Evolutionary conservation across 148 eudicot genomes (phyloP).

Genomic region (Persicaria tinctoria): DNA sequence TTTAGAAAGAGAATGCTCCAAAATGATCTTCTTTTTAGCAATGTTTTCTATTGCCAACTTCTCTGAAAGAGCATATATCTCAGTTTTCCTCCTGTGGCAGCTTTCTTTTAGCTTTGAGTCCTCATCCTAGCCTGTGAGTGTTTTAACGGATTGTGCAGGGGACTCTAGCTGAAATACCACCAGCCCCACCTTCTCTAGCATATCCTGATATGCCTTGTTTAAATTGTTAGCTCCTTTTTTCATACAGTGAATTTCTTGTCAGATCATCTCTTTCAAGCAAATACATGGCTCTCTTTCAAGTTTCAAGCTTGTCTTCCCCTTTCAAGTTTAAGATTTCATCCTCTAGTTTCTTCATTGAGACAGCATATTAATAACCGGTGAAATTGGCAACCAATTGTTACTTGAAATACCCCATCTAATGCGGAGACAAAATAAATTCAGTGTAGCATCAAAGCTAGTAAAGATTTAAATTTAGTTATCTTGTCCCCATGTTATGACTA

Average conservation of each 20-base stretch:
- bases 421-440: too few species aligned
- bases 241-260: constrained; percentile 54
- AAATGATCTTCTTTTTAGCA: constrained; percentile 55
- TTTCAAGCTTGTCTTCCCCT: constrained; percentile 41
- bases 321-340: constrained; percentile 48
- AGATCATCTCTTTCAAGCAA: too few species aligned
- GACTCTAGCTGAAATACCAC: constrained; percentile 47
- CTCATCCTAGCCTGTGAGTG: constrained; percentile 42
- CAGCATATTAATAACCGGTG: constrained; percentile 18
- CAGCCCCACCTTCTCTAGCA: constrained; percentile 51
- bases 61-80: constrained; percentile 47
- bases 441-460: too few species aligned
- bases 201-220: constrained; percentile 33
- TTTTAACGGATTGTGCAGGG: constrained; percentile 54
- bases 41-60: constrained; percentile 72
- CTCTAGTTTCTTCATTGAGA: constrained; percentile 52
- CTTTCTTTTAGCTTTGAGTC: constrained; percentile 49
- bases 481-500: too few species aligned
- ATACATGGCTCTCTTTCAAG: constrained; percentile 12
- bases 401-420: too few species aligned
- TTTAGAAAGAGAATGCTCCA: constrained; percentile 68
- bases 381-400: too few species aligned
- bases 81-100: constrained; percentile 43
- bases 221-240: constrained; percentile 54
- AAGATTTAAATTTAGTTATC: too few species aligned